Base-by-base conservation (phyloP, 768 basidiomycete species). In the Pleurotus platypus region DNA sequence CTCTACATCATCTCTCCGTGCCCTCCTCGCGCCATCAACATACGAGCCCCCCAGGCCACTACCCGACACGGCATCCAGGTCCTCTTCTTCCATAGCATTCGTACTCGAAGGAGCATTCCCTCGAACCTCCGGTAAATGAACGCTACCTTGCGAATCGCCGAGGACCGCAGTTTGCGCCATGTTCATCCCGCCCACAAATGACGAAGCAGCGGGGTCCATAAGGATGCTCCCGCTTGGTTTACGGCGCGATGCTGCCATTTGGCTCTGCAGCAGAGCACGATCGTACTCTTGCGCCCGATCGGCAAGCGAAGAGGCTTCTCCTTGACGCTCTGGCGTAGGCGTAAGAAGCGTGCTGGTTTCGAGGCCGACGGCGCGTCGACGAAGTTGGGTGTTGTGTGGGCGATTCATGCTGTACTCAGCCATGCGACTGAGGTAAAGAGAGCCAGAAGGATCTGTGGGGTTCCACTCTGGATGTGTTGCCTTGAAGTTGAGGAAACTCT, bases 401-500 rank as follows among this genome's bases (percentile, higher is more conserved):
- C 80, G 75, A 24, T 78, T 70, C 18, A 80, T 80, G 60, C 77
- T 84, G 57, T 87, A 73, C 60, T 90, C 84, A 2, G 89, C 87
- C 75, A 98, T 85, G 48, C 90, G 83, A 61, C 81, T 89, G 54
- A 98, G 84, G 70, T 94, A 98, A 11, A 97, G 77, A 2, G 94
- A 98, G 11, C 93, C 89, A 3, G 91, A 82, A 0, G 94, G 93
- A 67, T 99, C 95, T 0, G 85, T 78, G 0, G 96, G 96, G 60
- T 84, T 89, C 96, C 96, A 99, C 58, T 94, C 92, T 9, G 96
- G 96, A 72, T 98, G 92, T 1, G 93, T 89, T 43, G 93, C 93
- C 75, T 95, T 96, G 79, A 97, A 97, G 66, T 90, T 92, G 30
- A 96, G 75, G 75, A 97, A 92, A 69, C 90, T 92, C 76, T 98